Base-by-base conservation (phyloP, 2,329 filamentous ascomycete genomes). In the Emydomyces testavorans region DNA sequence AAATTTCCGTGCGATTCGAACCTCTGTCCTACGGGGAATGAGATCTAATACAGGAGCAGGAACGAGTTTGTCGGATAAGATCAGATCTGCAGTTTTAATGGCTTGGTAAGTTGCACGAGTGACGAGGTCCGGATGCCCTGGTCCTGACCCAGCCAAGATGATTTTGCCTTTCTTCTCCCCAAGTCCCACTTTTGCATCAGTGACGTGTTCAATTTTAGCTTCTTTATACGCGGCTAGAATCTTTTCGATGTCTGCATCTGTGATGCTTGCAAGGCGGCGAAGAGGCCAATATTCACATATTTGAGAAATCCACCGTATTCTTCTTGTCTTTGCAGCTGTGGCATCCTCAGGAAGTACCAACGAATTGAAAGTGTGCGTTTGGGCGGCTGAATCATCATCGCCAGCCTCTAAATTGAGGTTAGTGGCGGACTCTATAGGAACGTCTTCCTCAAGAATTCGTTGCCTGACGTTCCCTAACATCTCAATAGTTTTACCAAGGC, bases 281-380 rank as follows among this genome's bases (percentile, higher is more conserved):
- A 98, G 73, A 1, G 92, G 89, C 92, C 92, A 98, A 68, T 98
- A 98, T 70, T 98, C 92, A 73, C 92, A 98, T 45, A 98, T 87
- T 63, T 98, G 92, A 16, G 84, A 79, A 1, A 98, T 73, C 92
- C 92, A 98, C 50, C 92, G 78, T 73, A 94, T 89, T 44, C 92
- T 77, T 51, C 90, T 75, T 18, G 78, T 88, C 61, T 87, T 87
- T 13, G 80, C 78, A 2, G 82, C 82, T 51, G 84, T 82, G 0
- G 77, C 68, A 58, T 92, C 86, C 39, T 85, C 81, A 0, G 75
- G 51, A 42, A 62, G 78, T 5, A 96, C 76, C 3, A 98, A 72
- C 52, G 77, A 80, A 65, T 98, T 98, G 65, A 98, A 95, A 0
- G 75, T 77, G 1, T 89, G 79, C 13, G 76, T 78, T 65, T 96